phyloP scores from a whole-genome alignment of 2,329 filamentous ascomycete species.

The Sporothrix globosa region DNA sequence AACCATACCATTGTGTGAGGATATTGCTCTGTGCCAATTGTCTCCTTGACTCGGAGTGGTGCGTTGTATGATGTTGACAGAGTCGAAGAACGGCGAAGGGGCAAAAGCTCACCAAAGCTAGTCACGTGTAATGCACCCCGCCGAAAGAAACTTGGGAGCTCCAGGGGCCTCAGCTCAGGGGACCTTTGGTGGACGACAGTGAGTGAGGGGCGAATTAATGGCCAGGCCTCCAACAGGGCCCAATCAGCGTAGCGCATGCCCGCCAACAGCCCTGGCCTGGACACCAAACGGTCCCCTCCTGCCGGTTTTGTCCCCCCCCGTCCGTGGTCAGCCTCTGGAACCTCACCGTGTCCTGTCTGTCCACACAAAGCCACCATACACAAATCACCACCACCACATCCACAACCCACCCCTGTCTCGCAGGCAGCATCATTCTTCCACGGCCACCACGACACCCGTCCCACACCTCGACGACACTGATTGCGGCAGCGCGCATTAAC shows the following conservation, averaged over 20 bases:
- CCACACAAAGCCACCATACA: background rate
- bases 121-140: constrained; percentile 27
- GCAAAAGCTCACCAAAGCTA: background rate
- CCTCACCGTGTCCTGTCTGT: constrained; percentile 23
- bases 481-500: constrained; percentile 5
- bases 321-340: background rate
- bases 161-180: constrained; percentile 28
- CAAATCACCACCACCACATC: constrained; percentile 8
- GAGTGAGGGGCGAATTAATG: constrained; percentile 14
- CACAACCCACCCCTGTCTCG: constrained; percentile 18
- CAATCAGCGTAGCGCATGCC: constrained; percentile 17
- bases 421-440: constrained; percentile 22
- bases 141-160: background rate
- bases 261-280: constrained; percentile 18
- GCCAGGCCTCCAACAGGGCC: background rate
- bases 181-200: background rate
- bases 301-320: background rate
- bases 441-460: background rate
- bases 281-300: background rate
- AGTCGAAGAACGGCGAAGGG: constrained; percentile 23
- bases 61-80: background rate
- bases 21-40: background rate
- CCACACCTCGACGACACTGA: background rate
- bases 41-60: background rate
- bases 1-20: constrained; percentile 25